Evolutionary conservation across 2,329 filamentous ascomycete genomes (phyloP).

Genomic region (Fusarium succisae): DNA sequence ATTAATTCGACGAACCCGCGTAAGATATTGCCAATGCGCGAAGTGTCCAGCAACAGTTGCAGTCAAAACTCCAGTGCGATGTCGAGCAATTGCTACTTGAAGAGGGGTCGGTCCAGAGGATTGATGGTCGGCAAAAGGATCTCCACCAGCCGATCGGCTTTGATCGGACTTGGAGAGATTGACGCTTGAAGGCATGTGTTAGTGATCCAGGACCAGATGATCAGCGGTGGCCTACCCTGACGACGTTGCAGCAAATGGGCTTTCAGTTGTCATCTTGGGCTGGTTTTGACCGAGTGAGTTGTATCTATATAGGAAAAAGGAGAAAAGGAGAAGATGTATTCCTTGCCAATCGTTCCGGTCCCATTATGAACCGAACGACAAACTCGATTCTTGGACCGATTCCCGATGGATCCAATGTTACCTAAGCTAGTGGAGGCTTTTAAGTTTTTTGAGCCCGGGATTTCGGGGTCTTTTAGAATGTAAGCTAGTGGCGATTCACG

Average conservation of each 20-base stretch:
- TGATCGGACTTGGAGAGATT: conserved; percentile 34
- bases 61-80: conserved; percentile 37
- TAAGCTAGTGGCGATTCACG: conserved; percentile 21
- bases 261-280: conserved; percentile 21
- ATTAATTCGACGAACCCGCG: conserved; percentile 31
- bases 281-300: neutral
- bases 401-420: conserved; percentile 17
- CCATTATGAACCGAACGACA: conserved; percentile 4
- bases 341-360: conserved; percentile 10
- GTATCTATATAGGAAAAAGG: neutral
- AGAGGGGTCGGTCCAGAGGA: conserved; percentile 43
- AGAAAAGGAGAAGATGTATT: neutral
- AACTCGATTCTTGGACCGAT: conserved; percentile 2
- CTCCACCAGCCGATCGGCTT: conserved; percentile 39
- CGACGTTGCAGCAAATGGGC: conserved; percentile 4
- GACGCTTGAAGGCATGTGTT: conserved; percentile 34
- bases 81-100: conserved; percentile 33
- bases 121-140: conserved; percentile 39
- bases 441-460: neutral
- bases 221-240: conserved; percentile 25
- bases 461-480: conserved; percentile 8
- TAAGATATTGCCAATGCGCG: conserved; percentile 40
- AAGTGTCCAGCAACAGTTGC: conserved; percentile 40
- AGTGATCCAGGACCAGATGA: conserved; percentile 13
- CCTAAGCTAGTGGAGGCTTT: conserved; percentile 37